Base-by-base conservation (phyloP, 345 rosid genomes). In the Pugionium dolabratum region DNA sequence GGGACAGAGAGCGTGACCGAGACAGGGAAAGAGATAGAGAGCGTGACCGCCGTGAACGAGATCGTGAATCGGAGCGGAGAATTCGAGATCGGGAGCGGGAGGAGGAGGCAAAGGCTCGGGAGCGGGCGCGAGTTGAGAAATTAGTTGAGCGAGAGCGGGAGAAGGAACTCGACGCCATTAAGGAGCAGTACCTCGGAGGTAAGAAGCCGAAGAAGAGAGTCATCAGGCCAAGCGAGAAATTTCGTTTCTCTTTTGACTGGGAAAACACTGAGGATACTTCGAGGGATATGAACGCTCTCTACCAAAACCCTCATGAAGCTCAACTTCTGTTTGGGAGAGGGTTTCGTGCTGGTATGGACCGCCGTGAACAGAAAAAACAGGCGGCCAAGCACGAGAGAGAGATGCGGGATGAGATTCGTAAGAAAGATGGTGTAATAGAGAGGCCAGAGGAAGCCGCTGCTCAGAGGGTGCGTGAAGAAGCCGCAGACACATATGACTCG, bases 171-270 rank as follows among this genome's bases (percentile, higher is more conserved):
- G 95, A 94, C 0, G 68, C 94, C 41, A 90, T 94, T 36, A 94
- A 88, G 35, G 95, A 94, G 69, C 97, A 94, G 79, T 90, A 90
- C 59, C 64, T 94, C 1, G 95, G 97, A 41, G 88, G 97, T 4
- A 90, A 86, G 79, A 94, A 94, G 66, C 96, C 96, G 3, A 94
- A 90, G 76, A 94, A 90, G 85, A 80, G 96, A 72, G 99, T 93
- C 4, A 88, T 90, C 6, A 85, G 86, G 67, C 96, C 97, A 4
- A 86, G 95, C 50, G 95, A 88, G 85, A 90, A 90, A 79, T 94
- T 94, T 49, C 80, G 97, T 42, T 90, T 90, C 77, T 90, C 96
- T 6, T 90, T 94, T 50, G 99, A 94, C 69, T 94, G 97, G 99
- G 97, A 86, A 65, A 84, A 86, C 77, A 90, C 94, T 0, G 96